Base-by-base conservation (phyloP, 768 basidiomycete species). In the Astraeus odoratus region DNA sequence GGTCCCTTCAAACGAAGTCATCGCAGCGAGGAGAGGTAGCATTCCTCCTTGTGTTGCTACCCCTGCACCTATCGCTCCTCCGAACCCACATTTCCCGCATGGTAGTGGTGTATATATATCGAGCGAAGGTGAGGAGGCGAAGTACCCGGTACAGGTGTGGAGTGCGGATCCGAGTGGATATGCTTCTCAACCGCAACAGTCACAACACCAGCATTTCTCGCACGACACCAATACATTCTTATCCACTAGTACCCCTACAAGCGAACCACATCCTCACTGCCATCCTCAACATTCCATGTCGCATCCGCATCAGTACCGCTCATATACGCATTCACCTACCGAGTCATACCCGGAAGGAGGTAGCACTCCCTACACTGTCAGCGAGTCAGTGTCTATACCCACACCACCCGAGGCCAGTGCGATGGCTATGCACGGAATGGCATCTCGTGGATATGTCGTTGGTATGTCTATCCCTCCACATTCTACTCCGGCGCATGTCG, bases 21-120 rank as follows among this genome's bases (percentile, higher is more conserved):
- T 25, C 3, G 23, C 39, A 8, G 52, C 51, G 1, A 60, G 64
- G 12, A 64, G 64, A 3, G 54, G 50, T 9, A 64, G 62, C 15
- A 53, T 64, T 27, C 55, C 56, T 5, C 30, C 44, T 0, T 54
- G 43, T 16, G 55, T 62, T 15, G 27, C 52, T 0, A 38, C 61
- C 5, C 49, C 61, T 6, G 15, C 39, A 2, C 54, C 58, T 2
- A 49, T 63, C 20, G 59, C 55, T 30, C 53, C 57, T 15, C 59
- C 49, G 39, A 49, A 39, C 37, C 48, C 25, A 5, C 41, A 51
- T 15, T 52, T 18, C 9, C 46, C 46, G 2, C 61, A 48, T 8
- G 44, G 35, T 3, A 15, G 55, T 24, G 9, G 18, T 29, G 29
- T 41, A 26, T 41, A 41, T 29, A 19, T 26, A 16, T 3, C 16